Evolutionary conservation across 2,329 filamentous ascomycete species (phyloP), one percentile per base, ranked within the genome.

Genomic region (Ophiostoma himal-ulmi): DNA sequence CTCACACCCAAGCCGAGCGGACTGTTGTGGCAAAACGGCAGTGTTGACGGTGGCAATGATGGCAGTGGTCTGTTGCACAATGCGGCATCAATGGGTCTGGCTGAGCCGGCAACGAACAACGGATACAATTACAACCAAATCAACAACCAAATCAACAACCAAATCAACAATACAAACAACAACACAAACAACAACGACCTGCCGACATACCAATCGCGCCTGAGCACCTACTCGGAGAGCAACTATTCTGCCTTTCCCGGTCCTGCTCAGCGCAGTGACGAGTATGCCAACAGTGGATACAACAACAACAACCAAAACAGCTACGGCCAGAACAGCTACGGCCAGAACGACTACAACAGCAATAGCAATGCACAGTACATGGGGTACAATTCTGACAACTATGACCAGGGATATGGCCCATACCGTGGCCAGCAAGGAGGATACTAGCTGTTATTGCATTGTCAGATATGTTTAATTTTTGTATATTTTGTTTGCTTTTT

Each of bases 371-470:
- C 6, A 20, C 62, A 65, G 62, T 65, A 65, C 62, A 2, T 11
- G 17, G 62, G 30, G 8, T 39, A 37, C 34, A 65, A 37, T 20
- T 6, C n/a, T n/a, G 30, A 39, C 36, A 65, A 30, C 62, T n/a
- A 22, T 11, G n/a, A 20, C 34, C 30, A 39, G 5, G 62, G 62
- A 20, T 65, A 65, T 39, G 62, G 62, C 3, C 62, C 62, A 20
- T 65, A 65, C 62, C 62, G 62, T 65, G 36, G 62, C 62, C 62
- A 8, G 34, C 30, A 13, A n/a, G 62, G n/a, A 22, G 52, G 22
- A 11, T 62, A 62, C 26, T 62, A 34, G 10, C 26, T 7, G 26
- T 6, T 30, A 30, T 30, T 30, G 11, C 10, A 39, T 39, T 39
- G 37, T 13, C 26, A 13, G 52, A 26, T 14, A n/a, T 57, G 52